A percentile compares a stretch with the other conserved stretches of the same genome.
These are phyloP conservation scores for Microcos paniculata DNA, from an alignment of 345 rosid species.

Conservation along the genomic window DNA sequence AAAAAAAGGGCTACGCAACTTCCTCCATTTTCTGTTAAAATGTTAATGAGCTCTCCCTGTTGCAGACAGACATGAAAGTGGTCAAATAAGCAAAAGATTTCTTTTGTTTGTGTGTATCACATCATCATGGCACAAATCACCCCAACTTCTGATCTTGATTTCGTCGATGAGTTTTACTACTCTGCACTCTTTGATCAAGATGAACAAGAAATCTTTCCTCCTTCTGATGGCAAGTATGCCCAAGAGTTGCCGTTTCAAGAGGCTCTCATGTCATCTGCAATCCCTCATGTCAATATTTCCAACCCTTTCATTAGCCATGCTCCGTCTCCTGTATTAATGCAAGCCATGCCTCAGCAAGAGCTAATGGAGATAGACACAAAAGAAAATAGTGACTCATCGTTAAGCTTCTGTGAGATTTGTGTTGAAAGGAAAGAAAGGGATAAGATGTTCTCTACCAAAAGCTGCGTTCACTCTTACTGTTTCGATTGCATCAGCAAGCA, in stretches of 20 bases:
- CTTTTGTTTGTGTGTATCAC: too few relatives aligned
- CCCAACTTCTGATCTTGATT: slow-evolving; percentile 12
- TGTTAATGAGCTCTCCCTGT: background rate
- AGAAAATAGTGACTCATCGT: slow-evolving; percentile 29
- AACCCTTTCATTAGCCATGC: background rate
- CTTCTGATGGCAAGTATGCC: slow-evolving; percentile 14
- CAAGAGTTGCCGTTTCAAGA: slow-evolving; percentile 19
- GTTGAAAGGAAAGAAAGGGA: slow-evolving; percentile 40
- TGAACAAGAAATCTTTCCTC: slow-evolving; percentile 4
- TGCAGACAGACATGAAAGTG: background rate
- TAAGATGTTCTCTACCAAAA: slow-evolving; percentile 37
- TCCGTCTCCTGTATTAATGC: background rate
- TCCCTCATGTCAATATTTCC: background rate
- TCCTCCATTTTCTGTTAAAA: background rate
- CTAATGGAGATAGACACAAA: background rate
- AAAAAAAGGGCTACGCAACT: too few relatives aligned
- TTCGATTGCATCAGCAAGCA: slow-evolving; percentile 50
- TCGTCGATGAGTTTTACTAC: slow-evolving; percentile 15
- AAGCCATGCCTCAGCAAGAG: background rate
- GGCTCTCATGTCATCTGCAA: slow-evolving; percentile 18
- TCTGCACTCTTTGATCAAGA: background rate
- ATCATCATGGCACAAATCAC: slow-evolving; percentile 7
- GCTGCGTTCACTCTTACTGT: slow-evolving; percentile 60
- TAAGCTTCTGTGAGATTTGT: slow-evolving; percentile 56
- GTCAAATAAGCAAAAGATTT: too few relatives aligned